Base-by-base conservation (phyloP, 2,329 filamentous ascomycete species). In the Penicillium hordei region DNA sequence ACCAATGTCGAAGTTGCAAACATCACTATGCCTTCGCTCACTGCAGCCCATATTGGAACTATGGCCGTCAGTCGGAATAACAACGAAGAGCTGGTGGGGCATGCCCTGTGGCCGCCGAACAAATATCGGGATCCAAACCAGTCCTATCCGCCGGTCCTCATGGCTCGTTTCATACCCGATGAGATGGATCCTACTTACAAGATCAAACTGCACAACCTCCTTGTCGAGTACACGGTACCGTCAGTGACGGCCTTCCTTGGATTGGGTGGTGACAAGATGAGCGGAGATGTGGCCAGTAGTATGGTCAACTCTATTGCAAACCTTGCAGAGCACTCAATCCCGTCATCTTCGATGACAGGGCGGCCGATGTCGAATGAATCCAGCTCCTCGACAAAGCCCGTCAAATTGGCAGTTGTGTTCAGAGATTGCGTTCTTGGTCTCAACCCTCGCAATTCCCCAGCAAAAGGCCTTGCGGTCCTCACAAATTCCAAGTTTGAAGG, bases 101-200 rank as follows among this genome's bases (percentile, higher is more conserved):
- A 83, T 63, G 79, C 85, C n/a, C 67, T 85, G 9, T 48, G 42
- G 49, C 70, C 77, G 4, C 63, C 72, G 58, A 64, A 57, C 34
- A 64, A 62, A 40, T 64, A 58, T 39, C 54, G 69, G 38, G 57
- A 50, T 33, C 25, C 48, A 29, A 56, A 55, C 13, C 51, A 63
- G 21, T 54, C 61, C 8, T 53, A 58, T 17, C 65, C 75, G 17
- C 86, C 88, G 0, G 90, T 93, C 62, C 73, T 97, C 52, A 96
- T 96, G 87, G 85, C 90, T 58, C 85, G 94, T 49, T 89, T 96
- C 77, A 90, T 99, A 63, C 91, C 91, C 0, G 93, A 97, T 70
- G 93, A 97, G 71, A 90, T 95, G 76, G 93, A 97, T 62, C 93
- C 95, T 0, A 87, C 91, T 7, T 80, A 97, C 64, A 96, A 95